Evolutionary conservation across 108 stramenopile genomes (phyloP).

Genomic region (Schizochytrium sp.): DNA sequence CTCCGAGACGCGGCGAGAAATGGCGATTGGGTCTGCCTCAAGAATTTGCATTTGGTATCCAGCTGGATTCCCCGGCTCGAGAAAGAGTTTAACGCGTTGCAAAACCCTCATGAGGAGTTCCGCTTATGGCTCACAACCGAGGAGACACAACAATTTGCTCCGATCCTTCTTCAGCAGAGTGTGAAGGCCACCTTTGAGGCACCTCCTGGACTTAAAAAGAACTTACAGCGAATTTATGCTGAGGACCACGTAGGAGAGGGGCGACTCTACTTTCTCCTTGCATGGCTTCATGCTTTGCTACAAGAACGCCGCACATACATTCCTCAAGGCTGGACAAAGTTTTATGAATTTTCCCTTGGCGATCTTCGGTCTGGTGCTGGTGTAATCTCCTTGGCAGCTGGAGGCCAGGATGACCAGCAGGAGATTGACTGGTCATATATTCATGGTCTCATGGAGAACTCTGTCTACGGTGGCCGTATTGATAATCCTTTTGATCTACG

Average conservation of each 20-base stretch:
- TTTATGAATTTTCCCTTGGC: conserved; percentile 77
- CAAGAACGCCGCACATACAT: conserved; percentile 78
- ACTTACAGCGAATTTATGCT: conserved; percentile 74
- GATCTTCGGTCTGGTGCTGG: conserved; percentile 76
- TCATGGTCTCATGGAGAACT: conserved; percentile 77
- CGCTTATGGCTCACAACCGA: conserved; percentile 80
- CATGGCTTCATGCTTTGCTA: conserved; percentile 78
- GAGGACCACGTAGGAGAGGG: conserved; percentile 63
- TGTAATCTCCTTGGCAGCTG: conserved; percentile 64
- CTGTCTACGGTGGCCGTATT: conserved; percentile 77
- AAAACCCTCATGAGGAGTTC: conserved; percentile 67
- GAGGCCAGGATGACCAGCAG: conserved; percentile 61
- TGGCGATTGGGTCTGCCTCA: conserved; percentile 79
- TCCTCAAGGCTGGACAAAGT: conserved; percentile 81
- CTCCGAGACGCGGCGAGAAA: conserved; percentile 65
- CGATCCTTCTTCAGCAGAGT: conserved; percentile 74
- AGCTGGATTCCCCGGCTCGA: conserved; percentile 75
- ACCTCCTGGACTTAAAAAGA: conserved; percentile 78
- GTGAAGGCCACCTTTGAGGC: conserved; percentile 82
- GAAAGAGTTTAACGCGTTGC: conserved; percentile 63
- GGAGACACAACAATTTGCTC: conserved; percentile 72
- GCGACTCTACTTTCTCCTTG: conserved; percentile 73
- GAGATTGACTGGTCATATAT: conserved; percentile 71
- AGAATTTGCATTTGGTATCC: conserved; percentile 79
- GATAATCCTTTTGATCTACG: conserved; percentile 77